Evolutionary conservation across 305 asterid genomes (phyloP).

Genomic region (Plantago coronopus): DNA sequence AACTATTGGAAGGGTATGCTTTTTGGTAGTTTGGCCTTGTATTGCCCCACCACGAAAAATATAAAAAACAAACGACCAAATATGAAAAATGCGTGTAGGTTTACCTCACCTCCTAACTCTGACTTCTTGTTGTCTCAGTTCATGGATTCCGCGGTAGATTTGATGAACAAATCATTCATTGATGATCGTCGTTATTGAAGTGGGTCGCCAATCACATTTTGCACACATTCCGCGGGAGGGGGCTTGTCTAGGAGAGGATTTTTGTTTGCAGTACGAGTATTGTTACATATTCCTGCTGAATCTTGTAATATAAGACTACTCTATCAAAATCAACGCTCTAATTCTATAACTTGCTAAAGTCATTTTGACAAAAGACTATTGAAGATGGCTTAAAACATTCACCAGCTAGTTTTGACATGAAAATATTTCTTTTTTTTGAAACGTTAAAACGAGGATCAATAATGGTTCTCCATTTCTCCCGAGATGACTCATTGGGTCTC

Average conservation of each 20-base stretch:
- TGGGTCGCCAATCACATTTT: conserved; percentile 10
- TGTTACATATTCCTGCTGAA: conserved; percentile 14
- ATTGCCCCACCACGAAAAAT: no score
- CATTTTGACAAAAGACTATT: no score
- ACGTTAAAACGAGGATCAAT: no score
- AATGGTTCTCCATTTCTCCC: no score
- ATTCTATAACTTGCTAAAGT: no score
- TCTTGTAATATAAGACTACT: conserved; percentile 16
- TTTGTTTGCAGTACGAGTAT: conserved; percentile 8
- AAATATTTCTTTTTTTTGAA: no score
- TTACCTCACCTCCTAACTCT: conserved; percentile 1
- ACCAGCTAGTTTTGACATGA: no score
- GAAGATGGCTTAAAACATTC: no score
- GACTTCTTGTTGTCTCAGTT: conserved; percentile 48
- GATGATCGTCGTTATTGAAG: conserved; percentile 53
- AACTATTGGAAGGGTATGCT: conserved; percentile 64
- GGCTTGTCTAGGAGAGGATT: neutral
- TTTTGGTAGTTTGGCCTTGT: conserved; percentile 1
- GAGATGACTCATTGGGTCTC: no score
- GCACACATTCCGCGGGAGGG: conserved; percentile 4
- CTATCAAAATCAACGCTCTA: no score
- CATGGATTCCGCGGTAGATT: conserved; percentile 88
- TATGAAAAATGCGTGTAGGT: neutral
- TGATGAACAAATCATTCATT: conserved; percentile 81
- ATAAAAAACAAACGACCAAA: neutral